Base-by-base conservation (phyloP, 768 basidiomycete genomes). In the Pleurotus tuoliensis region DNA sequence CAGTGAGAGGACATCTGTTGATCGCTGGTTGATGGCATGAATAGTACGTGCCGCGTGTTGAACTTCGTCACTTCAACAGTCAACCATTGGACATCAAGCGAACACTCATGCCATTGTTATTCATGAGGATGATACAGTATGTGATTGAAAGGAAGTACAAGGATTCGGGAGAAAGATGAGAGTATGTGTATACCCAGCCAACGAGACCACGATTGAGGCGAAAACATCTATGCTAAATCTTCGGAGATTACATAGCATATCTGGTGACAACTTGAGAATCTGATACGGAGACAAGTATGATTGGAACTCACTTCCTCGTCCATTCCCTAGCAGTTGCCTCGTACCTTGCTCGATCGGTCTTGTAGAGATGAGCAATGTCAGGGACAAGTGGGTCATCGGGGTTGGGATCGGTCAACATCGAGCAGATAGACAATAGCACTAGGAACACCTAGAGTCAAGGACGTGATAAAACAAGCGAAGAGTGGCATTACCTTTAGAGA, bases 331-430 rank as follows among this genome's bases (percentile, higher is more conserved):
- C 97, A 34, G 94, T 98, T 59, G 94, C 91, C 76, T 98, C 97
- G 70, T 99, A 99, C 66, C 95, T 87, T 61, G 91, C 77, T 64
- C 96, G 86, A 76, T 99, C 97, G 38, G 95, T 98, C 93, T 98
- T 99, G 87, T 99, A 99, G 63, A 98, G 74, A 73, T 96, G 93
- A 56, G 97, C 97, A 62, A 98, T 98, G 68, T 99, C 97, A 54
- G 97, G 97, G 48, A 98, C 96, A 72, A 98, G 80, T 3, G 97
- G 97, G 69, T 99, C 97, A 73, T 99, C 97, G 55, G 96, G 96
- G 76, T 98, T 99, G 61, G 97, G 97, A 72, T 99, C 97, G 49
- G 96, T 99, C 67, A 99, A 76, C 93, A 98, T 95, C 65, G 97
- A 99, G 70, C 96, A 98, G 71, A 99, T 98, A 68, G 95, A 97